phyloP scores from a whole-genome alignment of 1,284 basidiomycete genomes.

The Pisolithus thermaeus region DNA sequence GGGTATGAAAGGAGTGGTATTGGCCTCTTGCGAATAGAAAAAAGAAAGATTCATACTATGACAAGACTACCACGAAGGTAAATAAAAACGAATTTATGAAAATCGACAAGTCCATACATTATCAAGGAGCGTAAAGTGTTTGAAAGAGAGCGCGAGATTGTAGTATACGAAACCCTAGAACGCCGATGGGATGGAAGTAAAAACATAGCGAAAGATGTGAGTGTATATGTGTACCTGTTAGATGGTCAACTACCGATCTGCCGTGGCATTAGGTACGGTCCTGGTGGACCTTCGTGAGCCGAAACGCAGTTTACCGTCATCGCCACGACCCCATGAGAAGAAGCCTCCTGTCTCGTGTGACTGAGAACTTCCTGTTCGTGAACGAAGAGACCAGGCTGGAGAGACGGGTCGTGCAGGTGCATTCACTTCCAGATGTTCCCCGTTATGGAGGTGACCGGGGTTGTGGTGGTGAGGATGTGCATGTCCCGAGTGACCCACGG shows the following conservation, averaged over 20 bases:
- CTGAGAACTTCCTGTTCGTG: constrained; percentile 60
- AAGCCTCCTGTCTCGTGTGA: constrained; percentile 58
- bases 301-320: constrained; percentile 58
- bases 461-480: constrained; percentile 58
- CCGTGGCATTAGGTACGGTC: constrained; percentile 33
- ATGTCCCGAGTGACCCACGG: constrained; percentile 58
- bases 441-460: constrained; percentile 34
- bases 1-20: neutral
- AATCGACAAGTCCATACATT: constrained; percentile 17
- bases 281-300: constrained; percentile 63
- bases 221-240: neutral
- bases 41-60: no score
- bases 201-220: neutral
- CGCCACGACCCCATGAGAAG: constrained; percentile 56
- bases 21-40: neutral
- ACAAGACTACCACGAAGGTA: neutral
- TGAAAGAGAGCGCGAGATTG: constrained; percentile 8
- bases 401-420: constrained; percentile 61
- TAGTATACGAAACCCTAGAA: neutral
- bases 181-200: constrained; percentile 5
- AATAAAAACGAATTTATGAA: constrained; percentile 1
- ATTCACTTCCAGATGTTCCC: constrained; percentile 38
- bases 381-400: constrained; percentile 78
- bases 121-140: constrained; percentile 27
- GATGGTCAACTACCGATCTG: constrained; percentile 20